These are phyloP conservation scores for Hyphochytrium catenoides DNA, from an alignment of 352 stramenopile species.

Conservation along the genomic window DNA sequence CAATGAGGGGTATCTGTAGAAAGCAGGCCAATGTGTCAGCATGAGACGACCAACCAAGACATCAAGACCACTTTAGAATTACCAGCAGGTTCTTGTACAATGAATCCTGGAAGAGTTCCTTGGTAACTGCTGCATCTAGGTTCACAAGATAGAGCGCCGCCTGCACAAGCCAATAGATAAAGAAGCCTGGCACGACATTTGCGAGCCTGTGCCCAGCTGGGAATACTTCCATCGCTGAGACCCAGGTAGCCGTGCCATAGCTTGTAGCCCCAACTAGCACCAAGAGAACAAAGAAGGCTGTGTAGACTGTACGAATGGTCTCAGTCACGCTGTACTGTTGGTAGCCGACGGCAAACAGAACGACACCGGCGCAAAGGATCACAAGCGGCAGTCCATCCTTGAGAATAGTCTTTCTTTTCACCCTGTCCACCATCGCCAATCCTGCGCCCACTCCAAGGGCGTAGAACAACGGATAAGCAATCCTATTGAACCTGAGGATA, in stretches of 20 bases:
- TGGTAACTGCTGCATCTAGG: no score
- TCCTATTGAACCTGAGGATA: no score
- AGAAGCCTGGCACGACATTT: constrained; percentile 40
- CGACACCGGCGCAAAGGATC: constrained; percentile 22
- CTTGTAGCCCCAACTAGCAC: no score
- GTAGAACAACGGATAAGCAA: no score
- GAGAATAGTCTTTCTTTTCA: constrained; percentile 63
- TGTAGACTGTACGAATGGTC: constrained; percentile 17
- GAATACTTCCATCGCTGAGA: constrained; percentile 56
- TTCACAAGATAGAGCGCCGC: constrained; percentile 27
- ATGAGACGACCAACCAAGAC: no score
- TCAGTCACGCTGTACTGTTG: constrained; percentile 9
- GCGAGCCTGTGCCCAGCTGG: constrained; percentile 38
- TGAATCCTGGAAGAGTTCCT: no score
- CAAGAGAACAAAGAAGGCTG: constrained; percentile 19
- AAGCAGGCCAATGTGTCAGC: no score
- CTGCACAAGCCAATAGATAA: constrained; percentile 38
- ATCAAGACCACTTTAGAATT: no score
- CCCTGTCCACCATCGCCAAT: constrained; percentile 42
- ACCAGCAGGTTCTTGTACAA: no score
- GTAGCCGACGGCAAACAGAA: constrained; percentile 26
- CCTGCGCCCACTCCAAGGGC: constrained; percentile 31
- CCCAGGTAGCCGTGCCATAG: constrained; percentile 51
- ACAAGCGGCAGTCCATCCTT: constrained; percentile 54
- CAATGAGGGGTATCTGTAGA: no score